phyloP scores from a whole-genome alignment of 169 alveolate genomes.

The Fabrea salina region DNA sequence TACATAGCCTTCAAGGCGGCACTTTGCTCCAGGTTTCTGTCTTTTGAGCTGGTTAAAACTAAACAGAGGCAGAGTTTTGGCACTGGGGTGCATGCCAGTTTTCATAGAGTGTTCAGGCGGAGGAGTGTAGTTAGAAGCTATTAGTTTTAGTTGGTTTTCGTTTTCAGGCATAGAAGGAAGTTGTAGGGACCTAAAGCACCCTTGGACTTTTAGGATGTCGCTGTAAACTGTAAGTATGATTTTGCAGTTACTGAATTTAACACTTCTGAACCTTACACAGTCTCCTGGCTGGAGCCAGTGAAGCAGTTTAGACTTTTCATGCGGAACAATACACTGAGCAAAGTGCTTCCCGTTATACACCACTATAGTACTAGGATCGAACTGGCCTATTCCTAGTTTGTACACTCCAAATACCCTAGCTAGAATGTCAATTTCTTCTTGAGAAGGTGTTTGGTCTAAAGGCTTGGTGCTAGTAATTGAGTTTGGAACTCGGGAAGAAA shows the following conservation, averaged over 20 bases:
- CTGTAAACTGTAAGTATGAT: not conserved
- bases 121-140: too few relatives aligned
- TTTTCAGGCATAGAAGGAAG: not conserved
- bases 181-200: not conserved
- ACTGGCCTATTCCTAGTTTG: not conserved
- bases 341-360: not conserved
- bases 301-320: not conserved
- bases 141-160: not conserved
- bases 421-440: not conserved
- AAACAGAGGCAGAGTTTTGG: too few relatives aligned
- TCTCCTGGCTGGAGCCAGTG: constrained; percentile 13
- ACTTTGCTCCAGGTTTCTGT: too few relatives aligned
- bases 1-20: not conserved
- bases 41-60: too few relatives aligned
- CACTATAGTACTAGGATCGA: constrained; percentile 7
- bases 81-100: too few relatives aligned
- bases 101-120: too few relatives aligned
- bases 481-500: not conserved
- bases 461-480: not conserved
- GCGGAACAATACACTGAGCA: not conserved
- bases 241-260: not conserved
- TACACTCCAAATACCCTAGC: not conserved
- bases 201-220: not conserved
- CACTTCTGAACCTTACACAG: constrained; percentile 10
- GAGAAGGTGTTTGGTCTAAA: not conserved